phyloP scores from a whole-genome alignment of 2,329 filamentous ascomycete genomes.

The Claviceps lovelessii region DNA sequence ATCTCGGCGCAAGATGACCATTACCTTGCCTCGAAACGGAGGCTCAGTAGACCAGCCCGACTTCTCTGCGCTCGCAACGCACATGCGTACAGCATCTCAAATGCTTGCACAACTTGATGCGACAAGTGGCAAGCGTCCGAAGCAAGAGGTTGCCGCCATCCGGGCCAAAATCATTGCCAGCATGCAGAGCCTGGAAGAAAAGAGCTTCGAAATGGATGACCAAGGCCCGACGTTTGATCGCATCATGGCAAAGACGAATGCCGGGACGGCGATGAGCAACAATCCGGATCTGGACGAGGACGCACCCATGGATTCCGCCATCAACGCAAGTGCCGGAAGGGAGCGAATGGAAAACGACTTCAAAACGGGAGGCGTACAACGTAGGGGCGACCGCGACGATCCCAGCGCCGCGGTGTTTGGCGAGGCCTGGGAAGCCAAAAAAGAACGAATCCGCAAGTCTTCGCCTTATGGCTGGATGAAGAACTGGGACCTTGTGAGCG shows the following conservation, averaged over 20 bases:
- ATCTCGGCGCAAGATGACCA: slow-evolving; percentile 43
- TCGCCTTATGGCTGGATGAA: slow-evolving; percentile 82
- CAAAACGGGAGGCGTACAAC: slow-evolving; percentile 70
- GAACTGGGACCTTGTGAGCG: slow-evolving; percentile 76
- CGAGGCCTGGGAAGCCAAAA: slow-evolving; percentile 73
- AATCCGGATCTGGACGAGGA: slow-evolving; percentile 43
- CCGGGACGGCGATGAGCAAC: slow-evolving; percentile 22
- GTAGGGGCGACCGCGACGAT: slow-evolving; percentile 70
- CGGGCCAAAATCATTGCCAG: slow-evolving; percentile 77
- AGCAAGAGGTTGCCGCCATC: slow-evolving; percentile 68
- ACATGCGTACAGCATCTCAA: slow-evolving; percentile 76
- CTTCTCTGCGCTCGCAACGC: slow-evolving; percentile 68
- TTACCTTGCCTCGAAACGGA: slow-evolving; percentile 39
- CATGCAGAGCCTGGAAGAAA: slow-evolving; percentile 77
- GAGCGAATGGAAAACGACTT: slow-evolving; percentile 82
- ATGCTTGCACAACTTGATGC: slow-evolving; percentile 76
- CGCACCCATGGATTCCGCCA: slow-evolving; percentile 32
- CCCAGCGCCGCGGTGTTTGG: slow-evolving; percentile 77
- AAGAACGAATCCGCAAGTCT: slow-evolving; percentile 67
- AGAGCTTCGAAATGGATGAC: slow-evolving; percentile 67
- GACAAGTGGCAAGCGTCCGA: slow-evolving; percentile 66
- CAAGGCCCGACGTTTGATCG: slow-evolving; percentile 64
- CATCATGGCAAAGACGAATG: slow-evolving; percentile 61
- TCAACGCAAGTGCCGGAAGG: slow-evolving; percentile 58
- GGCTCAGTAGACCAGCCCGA: slow-evolving; percentile 55